Evolutionary conservation across 305 asterid species (phyloP).

Genomic region (Solanum hybrid): DNA sequence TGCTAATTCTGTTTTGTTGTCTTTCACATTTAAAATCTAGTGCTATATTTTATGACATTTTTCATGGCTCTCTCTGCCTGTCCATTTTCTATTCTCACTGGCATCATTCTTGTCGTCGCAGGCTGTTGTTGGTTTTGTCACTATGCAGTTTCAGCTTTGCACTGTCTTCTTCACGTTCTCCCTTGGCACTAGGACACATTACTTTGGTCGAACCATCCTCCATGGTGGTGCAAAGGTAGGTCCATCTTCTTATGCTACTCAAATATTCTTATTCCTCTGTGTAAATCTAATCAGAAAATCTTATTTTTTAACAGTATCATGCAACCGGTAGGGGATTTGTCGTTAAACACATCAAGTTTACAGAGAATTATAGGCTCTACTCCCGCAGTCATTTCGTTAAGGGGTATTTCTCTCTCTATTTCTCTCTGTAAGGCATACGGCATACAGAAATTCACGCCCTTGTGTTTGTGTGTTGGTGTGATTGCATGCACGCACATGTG

Average conservation of each 20-base stretch:
- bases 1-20: background rate
- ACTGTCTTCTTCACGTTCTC: constrained; percentile 89
- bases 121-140: constrained; percentile 86
- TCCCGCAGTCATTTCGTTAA: constrained; percentile 81
- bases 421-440: background rate
- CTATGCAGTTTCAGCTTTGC: constrained; percentile 97
- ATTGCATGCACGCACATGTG: background rate
- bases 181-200: constrained; percentile 85
- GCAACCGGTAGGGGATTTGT: constrained; percentile 91
- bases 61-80: background rate
- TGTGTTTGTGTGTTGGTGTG: background rate
- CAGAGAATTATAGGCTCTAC: constrained; percentile 81
- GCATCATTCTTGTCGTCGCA: constrained; percentile 18
- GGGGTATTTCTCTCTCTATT: constrained; percentile 52
- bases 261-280: background rate
- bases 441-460: background rate
- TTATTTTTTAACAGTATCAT: constrained; percentile 48
- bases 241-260: constrained; percentile 11
- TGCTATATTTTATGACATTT: background rate
- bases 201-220: constrained; percentile 92
- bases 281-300: background rate
- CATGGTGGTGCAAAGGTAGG: constrained; percentile 95
- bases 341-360: constrained; percentile 78
- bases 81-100: background rate
- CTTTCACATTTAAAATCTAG: background rate